Evolutionary conservation across 345 rosid genomes (phyloP).

Genomic region (Linum trigynum): DNA sequence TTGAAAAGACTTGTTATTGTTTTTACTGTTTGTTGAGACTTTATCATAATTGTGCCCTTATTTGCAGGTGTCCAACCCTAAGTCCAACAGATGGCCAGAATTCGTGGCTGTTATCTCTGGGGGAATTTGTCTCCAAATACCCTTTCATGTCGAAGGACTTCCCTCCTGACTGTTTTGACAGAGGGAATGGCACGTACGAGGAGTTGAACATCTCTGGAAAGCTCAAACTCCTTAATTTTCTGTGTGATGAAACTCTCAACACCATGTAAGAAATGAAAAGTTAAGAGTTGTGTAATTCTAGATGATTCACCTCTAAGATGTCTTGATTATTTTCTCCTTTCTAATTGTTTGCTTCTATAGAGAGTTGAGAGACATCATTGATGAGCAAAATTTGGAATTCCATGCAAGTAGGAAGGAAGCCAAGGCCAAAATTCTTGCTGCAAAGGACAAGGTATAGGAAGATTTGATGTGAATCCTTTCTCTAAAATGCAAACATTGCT

Average conservation of each 20-base stretch:
- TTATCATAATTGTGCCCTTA: constrained; percentile 10
- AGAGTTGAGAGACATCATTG: constrained; percentile 50
- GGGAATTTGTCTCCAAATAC: constrained; percentile 34
- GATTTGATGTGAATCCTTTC: background rate
- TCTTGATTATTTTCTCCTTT: background rate
- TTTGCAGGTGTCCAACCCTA: constrained; percentile 38
- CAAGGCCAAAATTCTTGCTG: constrained; percentile 39
- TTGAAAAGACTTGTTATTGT: background rate
- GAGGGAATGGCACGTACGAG: constrained; percentile 37
- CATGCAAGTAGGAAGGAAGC: constrained; percentile 39
- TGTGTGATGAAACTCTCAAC: constrained; percentile 62
- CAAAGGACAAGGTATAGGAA: constrained; percentile 50
- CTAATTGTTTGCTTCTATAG: constrained; percentile 22
- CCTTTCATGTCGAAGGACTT: constrained; percentile 24
- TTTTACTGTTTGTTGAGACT: constrained; percentile 1
- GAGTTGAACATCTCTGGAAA: constrained; percentile 28
- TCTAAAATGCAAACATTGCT: constrained; percentile 4
- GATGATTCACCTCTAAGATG: background rate
- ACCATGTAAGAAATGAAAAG: constrained; percentile 35
- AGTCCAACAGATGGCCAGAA: constrained; percentile 31
- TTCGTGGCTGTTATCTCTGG: constrained; percentile 53
- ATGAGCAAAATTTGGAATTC: constrained; percentile 34
- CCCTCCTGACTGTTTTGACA: constrained; percentile 27
- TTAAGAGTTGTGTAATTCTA: background rate
- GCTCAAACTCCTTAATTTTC: constrained; percentile 48